These are phyloP conservation scores for Sugiyamaella sp. DNA, from an alignment of 1,139 yeast genomes.

Conservation along the genomic window DNA sequence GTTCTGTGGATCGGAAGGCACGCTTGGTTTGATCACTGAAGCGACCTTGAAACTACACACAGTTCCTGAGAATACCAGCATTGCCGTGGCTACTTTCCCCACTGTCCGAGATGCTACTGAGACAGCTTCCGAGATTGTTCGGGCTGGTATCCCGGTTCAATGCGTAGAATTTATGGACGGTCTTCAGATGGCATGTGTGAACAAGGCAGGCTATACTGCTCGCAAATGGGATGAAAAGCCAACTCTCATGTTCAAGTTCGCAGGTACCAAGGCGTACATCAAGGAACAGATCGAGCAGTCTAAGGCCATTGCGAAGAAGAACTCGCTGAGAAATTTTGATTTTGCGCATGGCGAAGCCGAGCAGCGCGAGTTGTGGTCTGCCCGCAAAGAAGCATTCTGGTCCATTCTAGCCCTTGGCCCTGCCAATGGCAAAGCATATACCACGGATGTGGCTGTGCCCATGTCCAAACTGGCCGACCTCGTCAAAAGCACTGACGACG, in stretches of 20 bases:
- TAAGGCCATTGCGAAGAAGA: slow-evolving; percentile 53
- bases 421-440: slow-evolving; percentile 53
- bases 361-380: slow-evolving; percentile 63
- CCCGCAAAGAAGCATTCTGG: slow-evolving; percentile 70
- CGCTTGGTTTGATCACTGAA: slow-evolving; percentile 76
- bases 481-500: slow-evolving; percentile 57
- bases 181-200: slow-evolving; percentile 69
- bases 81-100: slow-evolving; percentile 68
- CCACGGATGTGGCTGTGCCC: slow-evolving; percentile 90
- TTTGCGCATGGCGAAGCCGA: slow-evolving; percentile 57
- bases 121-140: slow-evolving; percentile 61
- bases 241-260: slow-evolving; percentile 75
- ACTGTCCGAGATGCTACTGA: slow-evolving; percentile 64
- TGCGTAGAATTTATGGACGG: slow-evolving; percentile 72
- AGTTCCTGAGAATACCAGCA: slow-evolving; percentile 61
- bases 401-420: slow-evolving; percentile 66
- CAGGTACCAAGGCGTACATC: slow-evolving; percentile 62
- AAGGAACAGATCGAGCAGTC: slow-evolving; percentile 60
- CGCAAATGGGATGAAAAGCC: slow-evolving; percentile 75
- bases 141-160: slow-evolving; percentile 63
- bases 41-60: slow-evolving; percentile 71
- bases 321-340: slow-evolving; percentile 54
- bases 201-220: slow-evolving; percentile 61
- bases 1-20: slow-evolving; percentile 77
- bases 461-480: slow-evolving; percentile 67